Base-by-base conservation (phyloP, 2,329 filamentous ascomycete species). In the Apiospora hydei region DNA sequence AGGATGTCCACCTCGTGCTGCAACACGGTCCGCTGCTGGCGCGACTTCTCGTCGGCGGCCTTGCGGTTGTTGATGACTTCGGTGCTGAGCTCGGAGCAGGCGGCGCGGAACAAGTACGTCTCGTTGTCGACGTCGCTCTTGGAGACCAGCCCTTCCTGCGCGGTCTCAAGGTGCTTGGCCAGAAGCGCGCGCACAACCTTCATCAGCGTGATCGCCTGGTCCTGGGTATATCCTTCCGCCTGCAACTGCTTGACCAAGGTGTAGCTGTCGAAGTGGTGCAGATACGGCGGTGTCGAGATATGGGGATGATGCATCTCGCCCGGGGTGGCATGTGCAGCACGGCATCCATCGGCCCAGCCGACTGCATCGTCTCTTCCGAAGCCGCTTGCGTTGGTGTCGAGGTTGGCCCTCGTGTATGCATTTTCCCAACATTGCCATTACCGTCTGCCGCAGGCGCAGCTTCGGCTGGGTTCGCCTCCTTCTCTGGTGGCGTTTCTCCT, bases 261-360 rank as follows among this genome's bases (percentile, higher is more conserved):
- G 82, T 96, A 99, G 34, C 92, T 98, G 83, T 99, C 96, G 82
- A 99, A 99, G 83, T 98, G 95, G 84, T 99, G 96, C 46, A 98
- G 91, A 80, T 98, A 97, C 0, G 92, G 93, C 10, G 93, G 90
- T 0, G 94, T 89, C 67, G 90, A 87, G 79, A 93, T 88, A 80
- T 95, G 91, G 5, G 92, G 92, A 30, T 76, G 79, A 4, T 75
- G 76, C 30, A 73, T 71, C 24, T 61, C 34, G 61, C 76, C 73
- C n/a, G 82, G 82, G 80, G 79, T 34, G 79, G 81, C 76, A 81
- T 82, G 74, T 82, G 80, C 5, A 85, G 76, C 6, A 90, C 85
- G 2, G 85, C 86, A 72, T 89, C 87, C 72, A 89, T 84, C 1
- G 86, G 86, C 2, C 85, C 84, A 75, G 81, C 84, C 64, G 77